A percentile compares a stretch with the other conserved stretches of the same genome.
Conservation (phyloP, 1,139 yeast species). For the Zhuliangozyma blackwelliae region DNA sequence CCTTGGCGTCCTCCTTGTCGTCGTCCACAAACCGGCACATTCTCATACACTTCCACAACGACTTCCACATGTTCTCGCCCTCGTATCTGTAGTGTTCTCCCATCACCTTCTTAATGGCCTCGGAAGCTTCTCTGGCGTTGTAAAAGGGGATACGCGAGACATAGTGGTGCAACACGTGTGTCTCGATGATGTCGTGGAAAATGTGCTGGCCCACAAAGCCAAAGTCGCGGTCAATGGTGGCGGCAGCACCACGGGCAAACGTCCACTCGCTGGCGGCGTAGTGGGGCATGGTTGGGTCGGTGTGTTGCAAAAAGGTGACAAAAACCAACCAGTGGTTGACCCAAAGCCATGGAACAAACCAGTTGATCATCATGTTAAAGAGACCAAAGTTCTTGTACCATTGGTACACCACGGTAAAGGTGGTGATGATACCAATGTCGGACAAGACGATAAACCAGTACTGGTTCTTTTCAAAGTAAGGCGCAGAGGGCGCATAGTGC, state of each 20-base stretch:
- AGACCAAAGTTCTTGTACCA: constrained; percentile 64
- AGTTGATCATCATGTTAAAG: constrained; percentile 61
- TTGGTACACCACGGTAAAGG: constrained; percentile 52
- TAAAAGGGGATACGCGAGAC: constrained; percentile 84
- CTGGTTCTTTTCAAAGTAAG: constrained; percentile 67
- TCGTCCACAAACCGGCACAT: constrained; percentile 83
- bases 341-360: constrained; percentile 74
- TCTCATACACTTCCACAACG: constrained; percentile 70
- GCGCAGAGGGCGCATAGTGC: constrained; percentile 72
- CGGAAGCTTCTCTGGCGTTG: constrained; percentile 77
- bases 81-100: constrained; percentile 70
- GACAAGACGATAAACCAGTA: constrained; percentile 66
- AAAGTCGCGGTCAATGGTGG: constrained; percentile 80
- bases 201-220: constrained; percentile 77
- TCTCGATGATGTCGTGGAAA: constrained; percentile 86
- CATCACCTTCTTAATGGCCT: constrained; percentile 75
- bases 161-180: constrained; percentile 85
- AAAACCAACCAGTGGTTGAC: constrained; percentile 90
- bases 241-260: constrained; percentile 86
- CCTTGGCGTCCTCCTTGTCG: constrained; percentile 50
- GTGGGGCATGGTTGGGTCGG: constrained; percentile 78
- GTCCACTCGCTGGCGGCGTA: constrained; percentile 74
- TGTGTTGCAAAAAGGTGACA: constrained; percentile 80
- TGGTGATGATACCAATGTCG: constrained; percentile 64
- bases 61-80: constrained; percentile 68